Evolutionary conservation across 352 stramenopile species (phyloP).

Genomic region (Phytopythium chamaehyphon): DNA sequence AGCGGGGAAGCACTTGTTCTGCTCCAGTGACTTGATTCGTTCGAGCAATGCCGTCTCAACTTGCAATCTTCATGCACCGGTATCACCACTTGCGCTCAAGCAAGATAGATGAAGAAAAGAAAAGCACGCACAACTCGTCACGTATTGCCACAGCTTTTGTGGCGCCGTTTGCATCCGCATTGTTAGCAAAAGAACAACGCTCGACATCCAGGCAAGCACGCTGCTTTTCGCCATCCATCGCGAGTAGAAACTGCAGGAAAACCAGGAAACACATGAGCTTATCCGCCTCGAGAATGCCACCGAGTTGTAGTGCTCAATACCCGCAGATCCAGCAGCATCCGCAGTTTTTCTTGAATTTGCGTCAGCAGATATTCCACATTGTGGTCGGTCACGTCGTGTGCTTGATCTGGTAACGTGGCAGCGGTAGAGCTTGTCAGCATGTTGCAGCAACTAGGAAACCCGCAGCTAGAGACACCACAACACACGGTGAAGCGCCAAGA

Average conservation of each 20-base stretch:
- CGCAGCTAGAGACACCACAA: neutral
- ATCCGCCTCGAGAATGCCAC: neutral
- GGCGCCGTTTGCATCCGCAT: neutral
- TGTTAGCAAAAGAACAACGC: neutral
- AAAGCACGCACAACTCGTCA: constrained; percentile 7
- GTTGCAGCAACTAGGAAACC: too few relatives aligned
- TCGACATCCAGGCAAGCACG: constrained; percentile 2
- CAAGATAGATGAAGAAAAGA: neutral
- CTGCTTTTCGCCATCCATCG: constrained; percentile 20
- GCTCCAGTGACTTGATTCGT: constrained; percentile 8
- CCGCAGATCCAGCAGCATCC: constrained; percentile 16
- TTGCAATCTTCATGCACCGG: constrained; percentile 1
- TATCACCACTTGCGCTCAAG: neutral
- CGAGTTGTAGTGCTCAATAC: constrained; percentile 5
- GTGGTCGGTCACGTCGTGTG: neutral
- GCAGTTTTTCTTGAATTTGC: constrained; percentile 14
- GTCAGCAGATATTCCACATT: constrained; percentile 13
- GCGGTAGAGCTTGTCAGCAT: neutral
- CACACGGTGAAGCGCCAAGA: constrained; percentile 27
- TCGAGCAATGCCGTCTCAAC: constrained; percentile 10
- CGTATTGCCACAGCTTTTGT: neutral
- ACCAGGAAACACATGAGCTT: neutral
- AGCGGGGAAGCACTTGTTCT: constrained; percentile 4
- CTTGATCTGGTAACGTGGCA: neutral
- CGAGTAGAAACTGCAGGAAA: constrained; percentile 19